phyloP scores from a whole-genome alignment of 176 grass and related monocot genomes.

The Pontederia crassipes region DNA sequence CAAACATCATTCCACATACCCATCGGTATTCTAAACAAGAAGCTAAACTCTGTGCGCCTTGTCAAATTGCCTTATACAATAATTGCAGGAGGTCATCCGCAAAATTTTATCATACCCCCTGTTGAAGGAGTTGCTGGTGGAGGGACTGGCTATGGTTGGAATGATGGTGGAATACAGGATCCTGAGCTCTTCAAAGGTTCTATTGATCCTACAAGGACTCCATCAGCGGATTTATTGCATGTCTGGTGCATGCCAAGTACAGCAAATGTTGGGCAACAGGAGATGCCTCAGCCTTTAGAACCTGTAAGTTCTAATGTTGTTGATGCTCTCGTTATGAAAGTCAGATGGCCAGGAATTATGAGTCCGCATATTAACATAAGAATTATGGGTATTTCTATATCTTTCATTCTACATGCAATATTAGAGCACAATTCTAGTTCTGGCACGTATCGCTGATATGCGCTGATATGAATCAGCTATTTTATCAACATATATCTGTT shows the following conservation, averaged over 20 bases:
- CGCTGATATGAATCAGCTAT: too few species aligned
- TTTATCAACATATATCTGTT: too few species aligned
- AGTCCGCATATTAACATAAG: too few species aligned
- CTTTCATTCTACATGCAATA: too few species aligned
- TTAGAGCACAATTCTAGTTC: too few species aligned
- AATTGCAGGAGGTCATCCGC: constrained; percentile 27
- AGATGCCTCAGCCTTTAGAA: constrained; percentile 69
- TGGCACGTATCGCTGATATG: too few species aligned
- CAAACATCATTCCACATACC: too few species aligned
- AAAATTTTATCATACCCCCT: constrained; percentile 45
- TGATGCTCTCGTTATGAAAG: constrained; percentile 9
- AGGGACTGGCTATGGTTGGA: constrained; percentile 96
- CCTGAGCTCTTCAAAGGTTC: constrained; percentile 27
- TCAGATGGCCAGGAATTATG: background rate
- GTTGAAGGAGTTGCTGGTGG: constrained; percentile 96
- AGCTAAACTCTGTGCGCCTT: too few species aligned
- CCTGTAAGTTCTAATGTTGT: constrained; percentile 50
- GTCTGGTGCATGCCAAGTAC: constrained; percentile 98
- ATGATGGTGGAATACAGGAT: constrained; percentile 36
- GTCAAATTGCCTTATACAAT: background rate
- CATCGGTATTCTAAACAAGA: too few species aligned
- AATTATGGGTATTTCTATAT: too few species aligned
- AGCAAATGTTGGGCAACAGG: constrained; percentile 77
- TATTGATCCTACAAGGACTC: constrained; percentile 68
- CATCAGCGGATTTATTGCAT: constrained; percentile 68